Evolutionary conservation across 2,329 filamentous ascomycete species (phyloP).

Genomic region (Penicillium rolfsii): DNA sequence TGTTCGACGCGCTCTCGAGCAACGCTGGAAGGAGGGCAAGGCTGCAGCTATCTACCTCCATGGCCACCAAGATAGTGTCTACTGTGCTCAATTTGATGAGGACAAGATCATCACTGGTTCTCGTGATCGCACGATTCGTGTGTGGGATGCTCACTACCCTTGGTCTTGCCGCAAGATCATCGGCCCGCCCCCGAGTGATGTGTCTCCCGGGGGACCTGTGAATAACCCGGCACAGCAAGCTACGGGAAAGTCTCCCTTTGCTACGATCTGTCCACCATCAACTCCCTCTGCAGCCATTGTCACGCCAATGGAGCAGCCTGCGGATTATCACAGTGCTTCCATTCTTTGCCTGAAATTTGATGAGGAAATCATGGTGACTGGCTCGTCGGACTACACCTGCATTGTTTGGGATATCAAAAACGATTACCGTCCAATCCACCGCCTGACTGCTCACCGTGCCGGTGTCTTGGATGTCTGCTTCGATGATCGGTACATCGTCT

Average conservation of each 20-base stretch:
- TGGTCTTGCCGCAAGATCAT: constrained; percentile 84
- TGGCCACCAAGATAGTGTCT: constrained; percentile 93
- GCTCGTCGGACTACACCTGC: constrained; percentile 87
- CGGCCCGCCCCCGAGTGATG: constrained; percentile 67
- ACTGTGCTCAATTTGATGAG: constrained; percentile 98
- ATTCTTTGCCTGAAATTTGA: constrained; percentile 97
- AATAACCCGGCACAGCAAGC: constrained; percentile 51
- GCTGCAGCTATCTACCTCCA: constrained; percentile 86
- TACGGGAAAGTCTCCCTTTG: constrained; percentile 47
- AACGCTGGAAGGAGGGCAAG: constrained; percentile 77
- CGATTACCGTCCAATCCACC: constrained; percentile 76
- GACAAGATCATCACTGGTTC: constrained; percentile 96
- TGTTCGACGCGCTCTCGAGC: constrained; percentile 73
- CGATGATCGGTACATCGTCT: constrained; percentile 88
- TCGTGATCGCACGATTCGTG: constrained; percentile 88
- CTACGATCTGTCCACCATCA: constrained; percentile 53
- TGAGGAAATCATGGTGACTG: constrained; percentile 87
- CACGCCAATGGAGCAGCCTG: constrained; percentile 42
- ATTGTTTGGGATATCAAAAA: constrained; percentile 86
- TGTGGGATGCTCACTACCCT: constrained; percentile 88
- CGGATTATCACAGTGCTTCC: constrained; percentile 78
- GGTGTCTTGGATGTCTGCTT: constrained; percentile 94
- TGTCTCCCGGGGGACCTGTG: constrained; percentile 44
- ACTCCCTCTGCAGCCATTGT: constrained; percentile 61
- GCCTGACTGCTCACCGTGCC: constrained; percentile 76